Evolutionary conservation across 148 eudicot species (phyloP).

Genomic region (Camellia japonica): DNA sequence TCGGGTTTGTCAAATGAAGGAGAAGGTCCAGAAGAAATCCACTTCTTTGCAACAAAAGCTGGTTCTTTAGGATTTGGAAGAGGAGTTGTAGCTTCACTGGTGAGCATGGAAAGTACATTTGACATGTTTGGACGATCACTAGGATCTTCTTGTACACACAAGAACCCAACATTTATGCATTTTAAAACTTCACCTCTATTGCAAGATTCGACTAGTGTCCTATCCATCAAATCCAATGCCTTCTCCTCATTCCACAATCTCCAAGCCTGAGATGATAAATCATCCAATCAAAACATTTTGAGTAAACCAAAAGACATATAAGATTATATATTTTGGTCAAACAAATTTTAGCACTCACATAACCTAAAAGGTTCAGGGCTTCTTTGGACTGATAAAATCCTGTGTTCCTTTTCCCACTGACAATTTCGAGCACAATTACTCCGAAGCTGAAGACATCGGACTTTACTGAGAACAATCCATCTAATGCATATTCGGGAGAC

Average conservation of each 20-base stretch:
- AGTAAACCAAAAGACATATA: neutral
- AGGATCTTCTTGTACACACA: slow-evolving; percentile 30
- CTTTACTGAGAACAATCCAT: slow-evolving; percentile 11
- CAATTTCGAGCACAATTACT: slow-evolving; percentile 18
- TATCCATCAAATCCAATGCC: slow-evolving; percentile 15
- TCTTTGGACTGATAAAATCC: slow-evolving; percentile 3
- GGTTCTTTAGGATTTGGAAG: slow-evolving; percentile 28
- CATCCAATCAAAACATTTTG: neutral
- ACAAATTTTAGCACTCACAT: slow-evolving; percentile 5
- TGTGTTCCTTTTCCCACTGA: slow-evolving; percentile 23
- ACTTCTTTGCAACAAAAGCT: slow-evolving; percentile 19
- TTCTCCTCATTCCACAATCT: slow-evolving; percentile 22
- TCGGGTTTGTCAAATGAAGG: slow-evolving; percentile 18
- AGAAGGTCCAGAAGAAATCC: neutral
- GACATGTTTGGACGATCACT: slow-evolving; percentile 26
- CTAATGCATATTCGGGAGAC: slow-evolving; percentile 21
- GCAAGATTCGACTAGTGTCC: neutral
- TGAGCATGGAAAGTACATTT: slow-evolving; percentile 18
- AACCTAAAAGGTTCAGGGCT: slow-evolving; percentile 14
- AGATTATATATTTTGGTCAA: too few relatives aligned
- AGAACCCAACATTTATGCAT: slow-evolving; percentile 21
- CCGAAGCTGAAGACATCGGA: slow-evolving; percentile 17
- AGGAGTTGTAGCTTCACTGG: slow-evolving; percentile 6
- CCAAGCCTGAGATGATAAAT: slow-evolving; percentile 14
- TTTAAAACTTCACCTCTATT: slow-evolving; percentile 17